A percentile compares a stretch with the other conserved stretches of the same genome.
These are phyloP conservation scores for Orbilia ellipsospora DNA, from an alignment of 2,329 filamentous ascomycete genomes.

Conservation along the genomic window DNA sequence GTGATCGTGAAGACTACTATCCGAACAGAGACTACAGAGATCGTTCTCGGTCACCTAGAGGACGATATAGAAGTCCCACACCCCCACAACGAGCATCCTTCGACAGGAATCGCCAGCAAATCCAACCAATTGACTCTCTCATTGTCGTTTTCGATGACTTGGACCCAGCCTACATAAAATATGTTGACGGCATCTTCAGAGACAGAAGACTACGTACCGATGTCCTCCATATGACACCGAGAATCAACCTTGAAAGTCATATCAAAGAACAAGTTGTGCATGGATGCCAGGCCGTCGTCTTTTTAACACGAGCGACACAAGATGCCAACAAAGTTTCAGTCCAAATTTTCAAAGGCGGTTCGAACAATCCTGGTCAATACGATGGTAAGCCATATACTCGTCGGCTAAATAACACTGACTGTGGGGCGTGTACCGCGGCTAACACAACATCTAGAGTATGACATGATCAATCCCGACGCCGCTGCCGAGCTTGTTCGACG, in stretches of 20 bases:
- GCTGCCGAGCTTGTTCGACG: slow-evolving; percentile 83
- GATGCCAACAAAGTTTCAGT: slow-evolving; percentile 78
- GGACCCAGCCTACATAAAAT: slow-evolving; percentile 69
- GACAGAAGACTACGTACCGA: slow-evolving; percentile 78
- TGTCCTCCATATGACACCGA: slow-evolving; percentile 80
- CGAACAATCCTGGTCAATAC: slow-evolving; percentile 75
- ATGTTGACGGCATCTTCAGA: slow-evolving; percentile 81
- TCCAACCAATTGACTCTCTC: slow-evolving; percentile 12
- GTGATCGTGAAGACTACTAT: slow-evolving; percentile 69
- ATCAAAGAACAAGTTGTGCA: slow-evolving; percentile 86
- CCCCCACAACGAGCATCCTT: slow-evolving; percentile 42
- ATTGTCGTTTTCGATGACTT: slow-evolving; percentile 54
- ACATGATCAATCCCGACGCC: slow-evolving; percentile 79
- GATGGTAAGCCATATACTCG: slow-evolving; percentile 67
- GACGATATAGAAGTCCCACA: slow-evolving; percentile 69
- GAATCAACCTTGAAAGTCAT: slow-evolving; percentile 80
- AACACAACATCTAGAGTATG: slow-evolving; percentile 72
- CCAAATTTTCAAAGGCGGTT: slow-evolving; percentile 84
- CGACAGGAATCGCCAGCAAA: slow-evolving; percentile 72
- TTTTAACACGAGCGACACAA: slow-evolving; percentile 77
- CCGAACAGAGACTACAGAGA: slow-evolving; percentile 74
- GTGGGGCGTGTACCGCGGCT: slow-evolving; percentile 54
- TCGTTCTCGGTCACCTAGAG: slow-evolving; percentile 85
- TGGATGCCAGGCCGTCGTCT: slow-evolving; percentile 85
- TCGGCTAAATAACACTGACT: slow-evolving; percentile 30